phyloP scores from a whole-genome alignment of 768 basidiomycete genomes.

The Dioszegia crocea region DNA sequence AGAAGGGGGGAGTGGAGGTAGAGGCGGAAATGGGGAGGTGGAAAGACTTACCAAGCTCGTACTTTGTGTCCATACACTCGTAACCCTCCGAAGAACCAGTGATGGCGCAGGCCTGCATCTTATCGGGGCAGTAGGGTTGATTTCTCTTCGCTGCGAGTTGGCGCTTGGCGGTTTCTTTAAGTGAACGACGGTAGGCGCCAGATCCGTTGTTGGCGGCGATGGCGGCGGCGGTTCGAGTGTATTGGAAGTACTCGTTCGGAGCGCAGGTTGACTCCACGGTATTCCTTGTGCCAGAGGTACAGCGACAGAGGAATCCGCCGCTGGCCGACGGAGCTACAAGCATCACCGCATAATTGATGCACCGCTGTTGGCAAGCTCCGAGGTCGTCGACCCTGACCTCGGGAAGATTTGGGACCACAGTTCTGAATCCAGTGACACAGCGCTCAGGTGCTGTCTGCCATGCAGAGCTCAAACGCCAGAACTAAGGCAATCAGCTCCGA shows the following conservation, averaged over 20 bases:
- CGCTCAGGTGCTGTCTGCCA: background rate
- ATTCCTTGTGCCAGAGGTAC: background rate
- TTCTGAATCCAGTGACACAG: background rate
- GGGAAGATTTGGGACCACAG: background rate
- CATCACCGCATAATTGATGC: background rate
- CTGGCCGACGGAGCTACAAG: background rate
- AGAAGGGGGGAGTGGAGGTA: background rate
- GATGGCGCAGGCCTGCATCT: background rate
- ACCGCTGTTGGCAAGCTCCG: background rate
- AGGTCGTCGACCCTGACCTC: background rate
- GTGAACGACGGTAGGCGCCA: constrained; percentile 4
- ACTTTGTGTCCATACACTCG: constrained; percentile 7
- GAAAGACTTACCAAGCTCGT: constrained; percentile 8
- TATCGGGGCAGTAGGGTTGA: constrained; percentile 1
- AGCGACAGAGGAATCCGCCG: background rate
- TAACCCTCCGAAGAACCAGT: background rate
- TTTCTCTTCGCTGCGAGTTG: background rate
- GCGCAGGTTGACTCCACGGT: background rate
- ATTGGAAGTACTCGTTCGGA: background rate
- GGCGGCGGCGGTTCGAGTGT: background rate
- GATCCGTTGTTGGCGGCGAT: background rate
- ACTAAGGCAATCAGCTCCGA: background rate
- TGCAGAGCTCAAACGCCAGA: background rate
- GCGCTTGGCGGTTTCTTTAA: constrained; percentile 4
- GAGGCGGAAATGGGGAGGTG: background rate